Percentiles rank a stretch among this genome's conserved stretches.
Conservation (phyloP, 1,284 basidiomycete genomes). For the Trametes hirsuta region DNA sequence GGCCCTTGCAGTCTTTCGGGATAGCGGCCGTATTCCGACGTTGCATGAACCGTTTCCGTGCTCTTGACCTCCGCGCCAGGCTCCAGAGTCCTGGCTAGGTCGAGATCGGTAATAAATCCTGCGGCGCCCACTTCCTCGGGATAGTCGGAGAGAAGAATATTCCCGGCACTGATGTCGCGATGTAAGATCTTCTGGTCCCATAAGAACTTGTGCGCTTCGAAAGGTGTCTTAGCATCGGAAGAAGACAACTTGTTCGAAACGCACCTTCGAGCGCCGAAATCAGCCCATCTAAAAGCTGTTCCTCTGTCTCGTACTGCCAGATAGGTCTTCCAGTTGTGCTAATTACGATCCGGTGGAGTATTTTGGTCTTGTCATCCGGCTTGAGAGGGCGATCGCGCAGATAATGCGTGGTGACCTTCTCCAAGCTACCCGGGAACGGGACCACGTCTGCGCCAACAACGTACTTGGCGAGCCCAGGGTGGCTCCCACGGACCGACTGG, state of each 20-base stretch:
- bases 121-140: neutral
- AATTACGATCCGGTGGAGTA: conserved; percentile 1
- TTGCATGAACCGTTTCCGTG: too few relatives aligned
- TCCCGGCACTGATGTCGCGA: conserved; percentile 16
- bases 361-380: neutral
- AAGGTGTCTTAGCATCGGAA: neutral
- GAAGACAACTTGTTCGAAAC: neutral
- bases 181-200: conserved; percentile 1
- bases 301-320: neutral
- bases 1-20: too few relatives aligned
- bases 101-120: conserved; percentile 1
- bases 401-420: neutral
- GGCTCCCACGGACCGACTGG: neutral
- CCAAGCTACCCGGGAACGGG: neutral
- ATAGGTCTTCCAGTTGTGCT: neutral
- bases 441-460: conserved; percentile 8
- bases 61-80: too few relatives aligned
- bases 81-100: neutral
- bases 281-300: neutral
- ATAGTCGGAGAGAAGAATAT: conserved; percentile 1
- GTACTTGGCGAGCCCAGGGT: conserved; percentile 2
- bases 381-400: neutral
- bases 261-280: neutral
- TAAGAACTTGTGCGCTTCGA: conserved; percentile 6
- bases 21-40: too few relatives aligned